A percentile compares a stretch with the other conserved stretches of the same genome.
Conservation (phyloP, 2,329 filamentous ascomycete genomes). For the Talaromyces pinophilus region DNA sequence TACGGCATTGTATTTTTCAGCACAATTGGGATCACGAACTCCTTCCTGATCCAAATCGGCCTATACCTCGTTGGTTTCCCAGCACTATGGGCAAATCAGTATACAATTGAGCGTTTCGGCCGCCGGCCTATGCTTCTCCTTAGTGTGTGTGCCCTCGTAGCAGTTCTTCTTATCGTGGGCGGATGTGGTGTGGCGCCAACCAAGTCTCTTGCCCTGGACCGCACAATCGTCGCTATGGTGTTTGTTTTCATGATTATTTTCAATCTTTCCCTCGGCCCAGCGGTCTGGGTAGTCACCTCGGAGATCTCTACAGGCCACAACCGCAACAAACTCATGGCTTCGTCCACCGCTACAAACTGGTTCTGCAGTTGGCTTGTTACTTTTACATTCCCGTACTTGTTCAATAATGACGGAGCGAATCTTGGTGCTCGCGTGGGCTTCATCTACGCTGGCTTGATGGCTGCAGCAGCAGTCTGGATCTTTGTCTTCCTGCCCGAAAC, state of each 20-base stretch:
- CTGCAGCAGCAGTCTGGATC: slow-evolving; percentile 32
- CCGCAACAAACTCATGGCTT: slow-evolving; percentile 79
- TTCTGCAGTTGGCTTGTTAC: slow-evolving; percentile 78
- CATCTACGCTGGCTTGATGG: slow-evolving; percentile 54
- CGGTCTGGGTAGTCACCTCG: slow-evolving; percentile 70
- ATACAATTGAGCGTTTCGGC: slow-evolving; percentile 76
- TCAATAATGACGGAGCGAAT: slow-evolving; percentile 43
- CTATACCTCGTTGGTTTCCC: slow-evolving; percentile 85
- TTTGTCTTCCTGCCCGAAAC: slow-evolving; percentile 57
- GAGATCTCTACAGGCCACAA: slow-evolving; percentile 89
- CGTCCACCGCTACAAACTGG: slow-evolving; percentile 89
- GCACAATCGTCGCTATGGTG: slow-evolving; percentile 60
- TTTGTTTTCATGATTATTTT: slow-evolving; percentile 94
- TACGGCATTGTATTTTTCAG: slow-evolving; percentile 83
- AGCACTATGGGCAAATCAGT: slow-evolving; percentile 87
- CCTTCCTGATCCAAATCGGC: slow-evolving; percentile 80
- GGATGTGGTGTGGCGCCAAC: slow-evolving; percentile 62
- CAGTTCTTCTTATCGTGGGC: slow-evolving; percentile 84
- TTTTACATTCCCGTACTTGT: slow-evolving; percentile 73
- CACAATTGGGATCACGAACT: slow-evolving; percentile 75
- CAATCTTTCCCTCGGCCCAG: slow-evolving; percentile 82
- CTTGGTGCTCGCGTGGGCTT: slow-evolving; percentile 73
- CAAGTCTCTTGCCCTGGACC: slow-evolving; percentile 58
- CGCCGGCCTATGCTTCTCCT: slow-evolving; percentile 76
- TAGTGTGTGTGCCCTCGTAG: slow-evolving; percentile 77